A percentile compares a stretch with the other conserved stretches of the same genome.
Evolutionary conservation across 2,329 filamentous ascomycete genomes (phyloP).

Genomic region (Pseudocercospora musae): DNA sequence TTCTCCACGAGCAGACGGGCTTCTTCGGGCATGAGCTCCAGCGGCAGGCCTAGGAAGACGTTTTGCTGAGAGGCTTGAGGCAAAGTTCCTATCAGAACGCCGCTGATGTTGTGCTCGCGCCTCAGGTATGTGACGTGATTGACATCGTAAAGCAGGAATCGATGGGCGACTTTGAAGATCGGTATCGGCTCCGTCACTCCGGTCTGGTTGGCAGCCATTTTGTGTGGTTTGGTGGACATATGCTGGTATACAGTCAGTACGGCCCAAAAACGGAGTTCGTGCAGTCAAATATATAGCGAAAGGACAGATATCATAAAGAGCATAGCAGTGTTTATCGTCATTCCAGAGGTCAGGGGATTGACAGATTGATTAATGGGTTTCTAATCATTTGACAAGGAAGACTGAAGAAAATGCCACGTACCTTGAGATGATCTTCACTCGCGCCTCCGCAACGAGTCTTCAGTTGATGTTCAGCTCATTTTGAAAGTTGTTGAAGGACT

Average conservation of each 20-base stretch:
- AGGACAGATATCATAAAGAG: slow-evolving; percentile 35
- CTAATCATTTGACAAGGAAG: slow-evolving; percentile 53
- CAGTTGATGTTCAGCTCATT: slow-evolving; percentile 17
- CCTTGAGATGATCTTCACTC: slow-evolving; percentile 5
- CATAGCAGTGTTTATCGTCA: slow-evolving; percentile 53
- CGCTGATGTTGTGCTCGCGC: slow-evolving; percentile 76
- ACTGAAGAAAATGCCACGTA: slow-evolving; percentile 1
- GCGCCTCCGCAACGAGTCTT: slow-evolving; percentile 8
- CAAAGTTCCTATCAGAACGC: slow-evolving; percentile 79
- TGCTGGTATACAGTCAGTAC: background rate
- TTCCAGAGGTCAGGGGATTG: slow-evolving; percentile 67
- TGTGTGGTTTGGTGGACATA: background rate
- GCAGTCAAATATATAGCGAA: background rate
- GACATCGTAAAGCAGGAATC: slow-evolving; percentile 87
- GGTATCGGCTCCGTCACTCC: slow-evolving; percentile 59
- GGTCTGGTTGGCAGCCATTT: slow-evolving; percentile 22
- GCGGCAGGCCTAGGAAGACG: slow-evolving; percentile 81
- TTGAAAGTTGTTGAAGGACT: slow-evolving; percentile 9
- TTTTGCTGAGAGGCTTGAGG: slow-evolving; percentile 94
- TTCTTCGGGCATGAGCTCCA: slow-evolving; percentile 90
- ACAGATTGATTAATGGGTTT: slow-evolving; percentile 63
- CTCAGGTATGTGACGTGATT: slow-evolving; percentile 75
- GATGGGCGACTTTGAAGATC: slow-evolving; percentile 74
- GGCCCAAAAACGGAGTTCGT: background rate
- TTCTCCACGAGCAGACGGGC: slow-evolving; percentile 75